Conservation (phyloP, 192 early-diverging fungal genomes). For the Chytriomyces confervae region DNA sequence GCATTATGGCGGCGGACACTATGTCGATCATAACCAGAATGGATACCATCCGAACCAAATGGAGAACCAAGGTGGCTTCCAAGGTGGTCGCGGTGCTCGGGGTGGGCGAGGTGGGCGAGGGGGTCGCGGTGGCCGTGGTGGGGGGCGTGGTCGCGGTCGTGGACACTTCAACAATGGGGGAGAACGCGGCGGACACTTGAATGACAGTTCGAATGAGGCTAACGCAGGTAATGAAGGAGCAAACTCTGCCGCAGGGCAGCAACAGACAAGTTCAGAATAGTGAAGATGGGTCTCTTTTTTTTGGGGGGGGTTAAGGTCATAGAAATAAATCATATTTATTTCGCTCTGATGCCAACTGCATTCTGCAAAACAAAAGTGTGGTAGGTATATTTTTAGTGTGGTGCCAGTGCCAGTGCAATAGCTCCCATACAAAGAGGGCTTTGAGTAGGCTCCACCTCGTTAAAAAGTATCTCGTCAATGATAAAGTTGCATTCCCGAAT, state of each 20-base stretch:
- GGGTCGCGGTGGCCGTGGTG: background rate
- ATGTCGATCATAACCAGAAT: background rate
- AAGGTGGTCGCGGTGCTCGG: constrained; percentile 3
- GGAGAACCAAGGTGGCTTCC: background rate
- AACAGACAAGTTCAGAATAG: too few relatives aligned
- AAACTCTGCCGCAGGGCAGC: too few relatives aligned
- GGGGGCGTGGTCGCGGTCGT: background rate
- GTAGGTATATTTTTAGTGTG: background rate
- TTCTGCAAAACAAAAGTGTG: too few relatives aligned
- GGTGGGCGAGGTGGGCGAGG: background rate
- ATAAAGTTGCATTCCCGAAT: constrained; percentile 22
- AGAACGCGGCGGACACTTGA: background rate
- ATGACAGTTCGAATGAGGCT: background rate
- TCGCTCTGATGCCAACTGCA: too few relatives aligned
- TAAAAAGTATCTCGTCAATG: constrained; percentile 14
- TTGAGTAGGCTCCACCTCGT: background rate
- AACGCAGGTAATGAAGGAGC: too few relatives aligned
- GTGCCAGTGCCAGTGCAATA: background rate
- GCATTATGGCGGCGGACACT: background rate
- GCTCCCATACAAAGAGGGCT: constrained; percentile 17
- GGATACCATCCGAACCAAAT: background rate
- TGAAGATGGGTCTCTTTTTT: background rate
- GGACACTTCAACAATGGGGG: background rate
- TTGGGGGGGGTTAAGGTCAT: background rate
- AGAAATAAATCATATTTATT: constrained; percentile 4